Evolutionary conservation across 257 asterid species (phyloP).

Genomic region (Craterostigma plantagineum): DNA sequence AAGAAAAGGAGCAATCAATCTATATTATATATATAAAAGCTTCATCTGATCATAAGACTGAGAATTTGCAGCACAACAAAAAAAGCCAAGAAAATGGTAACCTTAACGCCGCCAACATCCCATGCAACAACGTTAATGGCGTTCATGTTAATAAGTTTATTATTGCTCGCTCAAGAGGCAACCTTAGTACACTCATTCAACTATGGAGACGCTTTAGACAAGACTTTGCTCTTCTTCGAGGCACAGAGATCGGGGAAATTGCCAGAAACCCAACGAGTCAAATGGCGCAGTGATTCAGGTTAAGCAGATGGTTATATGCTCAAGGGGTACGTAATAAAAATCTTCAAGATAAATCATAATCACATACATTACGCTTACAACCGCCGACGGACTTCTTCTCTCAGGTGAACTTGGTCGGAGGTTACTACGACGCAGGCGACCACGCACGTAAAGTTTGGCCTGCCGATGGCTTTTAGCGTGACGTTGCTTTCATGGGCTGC

Average conservation of each 20-base stretch:
- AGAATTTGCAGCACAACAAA: no score
- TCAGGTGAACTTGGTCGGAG: constrained; percentile 91
- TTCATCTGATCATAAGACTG: no score
- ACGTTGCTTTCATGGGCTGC: constrained; percentile 81
- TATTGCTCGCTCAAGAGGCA: constrained; percentile 19
- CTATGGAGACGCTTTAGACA: constrained; percentile 50
- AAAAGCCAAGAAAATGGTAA: no score
- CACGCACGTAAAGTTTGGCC: constrained; percentile 83
- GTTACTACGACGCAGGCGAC: constrained; percentile 91
- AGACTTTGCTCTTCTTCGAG: constrained; percentile 54
- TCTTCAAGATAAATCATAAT: no score
- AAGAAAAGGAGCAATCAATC: no score
- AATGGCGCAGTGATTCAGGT: constrained; percentile 70
- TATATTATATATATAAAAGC: no score
- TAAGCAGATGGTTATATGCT: constrained; percentile 49
- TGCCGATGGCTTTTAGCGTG: constrained; percentile 64
- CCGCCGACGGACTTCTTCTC: no score
- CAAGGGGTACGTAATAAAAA: constrained; percentile 61
- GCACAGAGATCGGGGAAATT: constrained; percentile 78
- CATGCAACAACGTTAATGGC: neutral
- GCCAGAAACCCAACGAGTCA: constrained; percentile 33
- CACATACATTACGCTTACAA: no score
- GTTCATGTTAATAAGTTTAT: constrained; percentile 25
- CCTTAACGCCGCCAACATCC: neutral
- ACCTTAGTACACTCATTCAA: constrained; percentile 20